phyloP scores from a whole-genome alignment of 1,139 yeast genomes.

The Lodderomyces margitis region DNA sequence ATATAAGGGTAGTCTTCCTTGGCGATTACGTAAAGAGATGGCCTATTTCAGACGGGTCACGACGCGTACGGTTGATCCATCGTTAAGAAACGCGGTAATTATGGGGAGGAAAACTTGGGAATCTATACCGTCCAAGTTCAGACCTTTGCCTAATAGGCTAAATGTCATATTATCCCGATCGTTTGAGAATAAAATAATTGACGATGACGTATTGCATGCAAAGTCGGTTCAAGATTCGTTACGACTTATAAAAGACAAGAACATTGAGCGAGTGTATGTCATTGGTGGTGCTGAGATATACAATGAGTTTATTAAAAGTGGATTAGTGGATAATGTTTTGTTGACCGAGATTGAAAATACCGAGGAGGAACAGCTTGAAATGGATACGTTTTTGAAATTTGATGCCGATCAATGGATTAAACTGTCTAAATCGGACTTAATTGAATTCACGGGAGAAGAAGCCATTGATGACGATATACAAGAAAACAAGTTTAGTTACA shows the following conservation, averaged over 20 bases:
- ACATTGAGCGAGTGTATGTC: conserved; percentile 61
- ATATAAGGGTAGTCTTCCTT: conserved; percentile 74
- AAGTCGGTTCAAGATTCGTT: conserved; percentile 49
- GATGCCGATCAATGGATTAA: conserved; percentile 37
- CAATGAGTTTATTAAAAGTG: conserved; percentile 48
- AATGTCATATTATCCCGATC: conserved; percentile 73
- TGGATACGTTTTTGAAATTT: conserved; percentile 64
- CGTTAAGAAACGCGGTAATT: conserved; percentile 67
- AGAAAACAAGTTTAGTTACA: conserved; percentile 36
- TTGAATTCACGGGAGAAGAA: conserved; percentile 37
- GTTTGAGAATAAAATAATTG: conserved; percentile 19
- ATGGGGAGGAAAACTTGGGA: conserved; percentile 99
- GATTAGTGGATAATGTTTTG: conserved; percentile 54
- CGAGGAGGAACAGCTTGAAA: conserved; percentile 37
- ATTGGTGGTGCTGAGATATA: conserved; percentile 96
- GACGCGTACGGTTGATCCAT: conserved; percentile 30
- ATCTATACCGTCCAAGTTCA: conserved; percentile 77
- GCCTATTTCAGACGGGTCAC: conserved; percentile 80
- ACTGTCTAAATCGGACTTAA: conserved; percentile 32
- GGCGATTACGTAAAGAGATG: conserved; percentile 86
- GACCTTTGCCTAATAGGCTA: conserved; percentile 76
- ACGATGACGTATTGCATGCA: conserved; percentile 38
- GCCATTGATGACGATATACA: conserved; percentile 35
- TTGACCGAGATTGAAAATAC: conserved; percentile 64
- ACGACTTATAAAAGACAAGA: conserved; percentile 9